Evolutionary conservation across 2,329 filamentous ascomycete species (phyloP), one percentile per base, ranked within the genome.

Genomic region (Colletotrichum gigasporum): DNA sequence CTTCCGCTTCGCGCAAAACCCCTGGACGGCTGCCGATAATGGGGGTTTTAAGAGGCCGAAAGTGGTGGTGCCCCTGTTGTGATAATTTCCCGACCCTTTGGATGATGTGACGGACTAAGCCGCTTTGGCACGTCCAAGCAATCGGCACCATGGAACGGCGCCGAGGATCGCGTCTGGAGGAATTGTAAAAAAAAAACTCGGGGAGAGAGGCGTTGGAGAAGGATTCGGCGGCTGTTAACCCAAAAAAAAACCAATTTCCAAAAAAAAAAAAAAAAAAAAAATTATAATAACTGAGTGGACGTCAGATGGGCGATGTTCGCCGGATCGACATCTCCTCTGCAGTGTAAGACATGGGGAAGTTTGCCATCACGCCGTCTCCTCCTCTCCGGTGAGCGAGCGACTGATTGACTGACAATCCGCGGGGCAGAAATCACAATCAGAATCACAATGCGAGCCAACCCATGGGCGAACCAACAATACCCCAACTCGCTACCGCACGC

Each of bases 41-140:
- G 39, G 47, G 35, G 30, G 44, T 37, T 44, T 61, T 37, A 54
- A 44, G 48, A 60, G 26, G 30, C 61, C 56, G 34, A 12, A 64
- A 48, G 35, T 61, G 39, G 61, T 64, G 32, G 30, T 42, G 39
- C 61, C 61, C 61, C 61, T 64, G 61, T 61, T 61, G 61, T 64
- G 61, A 64, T 64, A 64, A 64, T 64, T 61, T 64, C 61, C 61
- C 56, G 48, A 41, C 12, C 56, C 41, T 48, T 41, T 48, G 61
- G 56, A 53, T 53, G 61, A 54, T 54, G 61, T 64, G 61, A 64
- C 61, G 61, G 48, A 26, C 61, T 64, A 64, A 42, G 16, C 61
- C 56, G 61, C 61, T 64, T 64, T 64, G 61, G 61, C 61, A 54
- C 55, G 61, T 64, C 61, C 55, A 64, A 64, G 61, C 61, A 47